A percentile compares a stretch with the other conserved stretches of the same genome.
Evolutionary conservation across 2,329 filamentous ascomycete genomes (phyloP).

Genomic region (Zymoseptoria passerinii): DNA sequence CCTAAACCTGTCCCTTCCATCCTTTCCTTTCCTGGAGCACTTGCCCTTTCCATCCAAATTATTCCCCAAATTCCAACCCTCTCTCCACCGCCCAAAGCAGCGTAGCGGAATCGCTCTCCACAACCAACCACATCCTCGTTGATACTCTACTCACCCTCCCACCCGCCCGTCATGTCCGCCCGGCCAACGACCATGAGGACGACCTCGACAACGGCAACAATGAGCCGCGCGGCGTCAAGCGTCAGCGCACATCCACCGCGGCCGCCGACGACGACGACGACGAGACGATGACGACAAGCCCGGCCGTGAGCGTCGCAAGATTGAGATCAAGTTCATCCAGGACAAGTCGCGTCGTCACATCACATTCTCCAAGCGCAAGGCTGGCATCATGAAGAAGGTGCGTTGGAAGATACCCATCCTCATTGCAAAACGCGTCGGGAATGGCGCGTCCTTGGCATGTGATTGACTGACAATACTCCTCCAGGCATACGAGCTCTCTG

Average conservation of each 20-base stretch:
- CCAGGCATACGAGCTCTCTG: constrained; percentile 93
- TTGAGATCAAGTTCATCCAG: constrained; percentile 99
- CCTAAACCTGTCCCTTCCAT: neutral
- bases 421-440: constrained; percentile 7
- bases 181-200: constrained; percentile 34
- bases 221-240: constrained; percentile 76
- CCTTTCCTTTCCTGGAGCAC: neutral
- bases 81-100: neutral
- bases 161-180: constrained; percentile 15
- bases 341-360: constrained; percentile 99
- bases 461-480: constrained; percentile 9
- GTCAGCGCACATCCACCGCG: constrained; percentile 62
- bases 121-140: neutral
- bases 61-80: no score
- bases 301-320: constrained; percentile 96
- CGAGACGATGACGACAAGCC: constrained; percentile 94
- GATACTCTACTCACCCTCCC: neutral
- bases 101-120: neutral
- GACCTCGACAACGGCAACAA: constrained; percentile 61
- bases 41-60: neutral
- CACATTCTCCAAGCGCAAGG: constrained; percentile 99
- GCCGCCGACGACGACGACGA: constrained; percentile 91
- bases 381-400: constrained; percentile 99
- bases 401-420: constrained; percentile 3
- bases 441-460: constrained; percentile 2